Base-by-base conservation (phyloP, 192 early-diverging fungal genomes). In the Coemansia sp. region DNA sequence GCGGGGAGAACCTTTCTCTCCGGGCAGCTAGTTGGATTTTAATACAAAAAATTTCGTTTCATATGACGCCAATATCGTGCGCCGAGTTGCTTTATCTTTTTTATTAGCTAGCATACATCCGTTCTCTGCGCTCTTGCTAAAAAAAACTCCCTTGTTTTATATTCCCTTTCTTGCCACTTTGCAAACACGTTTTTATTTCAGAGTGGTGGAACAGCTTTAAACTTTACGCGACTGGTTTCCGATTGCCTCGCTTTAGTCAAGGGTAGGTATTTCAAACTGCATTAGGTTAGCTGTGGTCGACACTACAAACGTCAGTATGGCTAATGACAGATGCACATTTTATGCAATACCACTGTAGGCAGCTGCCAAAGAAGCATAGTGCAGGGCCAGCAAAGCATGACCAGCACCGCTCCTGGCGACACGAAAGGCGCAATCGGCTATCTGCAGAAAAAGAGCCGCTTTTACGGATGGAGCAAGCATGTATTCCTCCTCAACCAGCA, bases 361-460 rank as follows among this genome's bases (percentile, higher is more conserved):
- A 40, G 35, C 35, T 40, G 35, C n/a, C 35, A 40, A 40, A 40
- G 14, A 40, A 40, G 43, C 19, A 44, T 19, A 19, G 19, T 5
- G 43, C 43, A 44, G 43, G 18, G 18, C 19, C 18, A n/a, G 43
- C 19, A 44, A 44, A 44, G 43, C 33, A 54, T 54, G 53, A 5
- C 33, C 33, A 18, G 24, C 21, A 21, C 10, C 18, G 56, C 44
- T n/a, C 56, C 29, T 14, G 35, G 11, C 24, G 28, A 46, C 44
- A 45, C 27, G 29, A 25, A 19, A 10, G 28, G 52, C 29, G 62
- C 47, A 11, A 27, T 69, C 18, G 76, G 76, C 3, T 62, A 51
- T 58, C 40, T 79, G 45, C 69, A 79, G 23, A 72, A 56, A 43
- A 79, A 67, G 49, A 71, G 64, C 54, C 62, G 76, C 22, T 79